Evolutionary conservation across 331 rosid species (phyloP), one percentile per base, ranked within the genome.

Genomic region (Pyrus hybrid): DNA sequence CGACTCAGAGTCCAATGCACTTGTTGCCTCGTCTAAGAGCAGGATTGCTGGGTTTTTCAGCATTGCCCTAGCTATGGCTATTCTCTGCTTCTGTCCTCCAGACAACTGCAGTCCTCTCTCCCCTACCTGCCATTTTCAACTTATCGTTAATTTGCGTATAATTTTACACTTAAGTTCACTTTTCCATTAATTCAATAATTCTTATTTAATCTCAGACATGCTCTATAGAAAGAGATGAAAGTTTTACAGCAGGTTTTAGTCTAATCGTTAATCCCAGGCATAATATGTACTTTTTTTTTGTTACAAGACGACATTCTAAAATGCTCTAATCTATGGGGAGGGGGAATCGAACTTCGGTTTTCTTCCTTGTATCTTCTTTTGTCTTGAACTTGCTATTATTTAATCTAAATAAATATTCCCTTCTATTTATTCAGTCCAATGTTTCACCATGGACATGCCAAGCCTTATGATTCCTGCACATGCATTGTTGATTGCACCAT

Each of bases 1-100:
- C 2, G 99, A 94, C 56, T 94, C 99, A 8, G 99, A 94, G 82
- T 94, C 99, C 79, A 94, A 76, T 58, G 99, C 99, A 90, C 99
- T 94, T 70, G 99, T 94, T 72, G 99, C 99, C 77, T 94, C 99
- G 58, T 94, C 99, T 53, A 93, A 75, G 60, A 93, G 89, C 61
- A 93, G 84, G 76, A 93, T 90, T 61, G 98, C 97, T 35, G 98
- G 98, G 81, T 93, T 89, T 83, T 93, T 93, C 71, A 93, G 82
- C 92, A 93, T 93, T 37, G 98, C 98, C 83, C 98, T 87, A 70
- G 98, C 98, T 63, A 93, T 93, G 47, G 98, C 98, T 77, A 93
- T 89, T 82, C 98, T 85, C 82, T 93, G 98, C 76, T 93, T 93
- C 84, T 93, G 98, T 4, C 98, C 98, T 75, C 98, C 98, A 12